Base-by-base conservation (phyloP, 192 early-diverging fungal genomes). In the Backusella westeae region DNA sequence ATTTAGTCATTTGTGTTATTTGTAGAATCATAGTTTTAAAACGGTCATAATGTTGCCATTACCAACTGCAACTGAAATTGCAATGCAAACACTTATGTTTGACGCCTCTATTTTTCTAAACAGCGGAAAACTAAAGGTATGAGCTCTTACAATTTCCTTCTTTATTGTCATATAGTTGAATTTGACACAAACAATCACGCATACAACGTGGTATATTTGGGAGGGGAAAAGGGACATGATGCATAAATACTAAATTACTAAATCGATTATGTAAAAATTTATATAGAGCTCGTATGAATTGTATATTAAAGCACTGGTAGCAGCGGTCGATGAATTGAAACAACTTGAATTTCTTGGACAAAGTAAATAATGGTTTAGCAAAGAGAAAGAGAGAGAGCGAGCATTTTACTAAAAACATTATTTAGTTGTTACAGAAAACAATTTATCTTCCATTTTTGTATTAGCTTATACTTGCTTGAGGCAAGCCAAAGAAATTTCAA, bases 341-440 rank as follows among this genome's bases (percentile, higher is more conserved):
- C 82, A 78, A 36, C 79, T 86, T 69, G 84, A 83, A 74, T 86
- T 86, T 71, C 73, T 85, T 71, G 82, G 84, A 72, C 80, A 88
- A 71, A 78, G 87, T 84, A 81, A 76, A 79, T 78, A 65, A 42
- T 63, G 4, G 23, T 8, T 14, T 14, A n/a, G 19, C 39, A 69
- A 69, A 38, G 15, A 38, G 35, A 38, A 39, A 39, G 38, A 39
- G 38, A 39, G 38, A 1, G 1, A 39, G 10, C 38, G 34, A 59
- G 53, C 21, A 9, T 59, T 59, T 26, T 23, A 23, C 12, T 35
- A 35, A 67, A 5, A 67, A 5, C 10, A n/a, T 36, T 68, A 19
- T 68, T 68, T 68, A 34, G 35, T 36, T 46, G 70, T 71, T 71
- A 7, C 35, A 71, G 41, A 41, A n/a, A 44, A 39, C 21, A 35